These are phyloP conservation scores for Zymoseptoria passerinii DNA, from an alignment of 2,329 filamentous ascomycete genomes.

Conservation along the genomic window DNA sequence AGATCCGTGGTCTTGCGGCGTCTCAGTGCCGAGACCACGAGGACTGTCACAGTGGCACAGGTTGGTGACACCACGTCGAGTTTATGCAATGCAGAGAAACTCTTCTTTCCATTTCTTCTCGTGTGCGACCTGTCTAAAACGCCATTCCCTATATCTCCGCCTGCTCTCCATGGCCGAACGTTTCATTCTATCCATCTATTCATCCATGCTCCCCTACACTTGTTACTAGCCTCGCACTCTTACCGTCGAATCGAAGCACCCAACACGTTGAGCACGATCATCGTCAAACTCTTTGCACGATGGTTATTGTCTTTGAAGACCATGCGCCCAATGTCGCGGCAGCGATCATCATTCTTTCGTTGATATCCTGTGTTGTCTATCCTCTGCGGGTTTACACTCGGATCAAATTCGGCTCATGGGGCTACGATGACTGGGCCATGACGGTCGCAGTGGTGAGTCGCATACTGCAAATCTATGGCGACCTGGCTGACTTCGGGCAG, in stretches of 20 bases:
- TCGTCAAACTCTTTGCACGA: not conserved
- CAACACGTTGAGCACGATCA: not conserved
- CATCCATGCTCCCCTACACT: not conserved
- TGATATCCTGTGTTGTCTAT: conserved; percentile 12
- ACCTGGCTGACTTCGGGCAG: conserved; percentile 7
- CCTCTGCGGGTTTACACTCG: conserved; percentile 17
- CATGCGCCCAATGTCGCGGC: conserved; percentile 17
- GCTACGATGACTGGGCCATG: conserved; percentile 28
- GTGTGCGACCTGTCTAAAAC: not conserved
- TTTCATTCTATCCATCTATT: not conserved
- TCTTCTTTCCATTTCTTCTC: not conserved
- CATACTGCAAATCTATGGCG: conserved; percentile 1
- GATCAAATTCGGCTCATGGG: conserved; percentile 21
- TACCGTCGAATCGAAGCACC: not conserved
- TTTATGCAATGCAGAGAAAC: not conserved
- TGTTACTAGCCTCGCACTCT: not conserved
- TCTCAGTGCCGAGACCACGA: not conserved
- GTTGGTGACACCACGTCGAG: not conserved
- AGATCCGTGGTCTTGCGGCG: not conserved
- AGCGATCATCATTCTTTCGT: conserved; percentile 13
- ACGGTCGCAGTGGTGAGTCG: conserved; percentile 11
- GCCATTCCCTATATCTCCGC: not conserved
- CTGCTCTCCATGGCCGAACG: not conserved
- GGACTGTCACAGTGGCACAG: not conserved
- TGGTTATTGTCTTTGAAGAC: conserved; percentile 11